A percentile compares a stretch with the other conserved stretches of the same genome.
Conservation (phyloP, 805 yeast species). For the Kodamaea neixiangensis region DNA sequence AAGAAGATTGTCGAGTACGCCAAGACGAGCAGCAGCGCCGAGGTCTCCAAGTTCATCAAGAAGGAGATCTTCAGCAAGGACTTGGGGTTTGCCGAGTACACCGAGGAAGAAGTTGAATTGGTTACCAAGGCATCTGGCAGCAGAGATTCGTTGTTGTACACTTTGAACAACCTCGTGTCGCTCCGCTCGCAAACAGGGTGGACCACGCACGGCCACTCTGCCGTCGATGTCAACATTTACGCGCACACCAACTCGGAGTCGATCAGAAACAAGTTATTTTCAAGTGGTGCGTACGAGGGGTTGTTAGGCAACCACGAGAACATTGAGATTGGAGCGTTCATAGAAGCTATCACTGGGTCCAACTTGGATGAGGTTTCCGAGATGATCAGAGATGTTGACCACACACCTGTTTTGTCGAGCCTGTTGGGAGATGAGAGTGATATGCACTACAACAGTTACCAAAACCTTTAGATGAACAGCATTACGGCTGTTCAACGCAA, state of each 20-base stretch:
- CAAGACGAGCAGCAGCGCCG: constrained; percentile 12
- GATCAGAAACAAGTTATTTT: constrained; percentile 40
- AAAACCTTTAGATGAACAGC: not conserved
- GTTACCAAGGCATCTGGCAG: constrained; percentile 19
- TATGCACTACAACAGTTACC: not conserved
- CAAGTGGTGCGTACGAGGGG: constrained; percentile 32
- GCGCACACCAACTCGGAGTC: constrained; percentile 64
- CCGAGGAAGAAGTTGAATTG: constrained; percentile 47
- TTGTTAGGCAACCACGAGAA: constrained; percentile 85
- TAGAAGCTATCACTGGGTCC: constrained; percentile 55
- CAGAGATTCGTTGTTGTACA: constrained; percentile 47
- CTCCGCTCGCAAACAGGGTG: constrained; percentile 90
- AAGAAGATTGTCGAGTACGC: constrained; percentile 43
- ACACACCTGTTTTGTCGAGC: constrained; percentile 18
- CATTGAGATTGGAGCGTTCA: constrained; percentile 75
- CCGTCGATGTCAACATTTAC: constrained; percentile 92
- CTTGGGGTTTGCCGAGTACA: constrained; percentile 64
- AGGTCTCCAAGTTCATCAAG: constrained; percentile 48
- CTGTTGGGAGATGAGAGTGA: not conserved
- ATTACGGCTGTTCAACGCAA: too few species aligned
- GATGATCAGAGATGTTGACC: constrained; percentile 50
- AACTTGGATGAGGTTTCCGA: constrained; percentile 52
- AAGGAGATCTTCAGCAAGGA: constrained; percentile 59
- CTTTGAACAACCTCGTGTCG: constrained; percentile 71
- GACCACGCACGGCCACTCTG: constrained; percentile 96